Conservation (phyloP, 345 rosid species). For the thale cress (Arabidopsis thaliana) region TAIR10.1 NC_003076.8:16167001-16167500, state of each 20-base stretch:
- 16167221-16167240: constrained; percentile 99
- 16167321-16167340: constrained; percentile 76
- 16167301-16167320: constrained; percentile 75
- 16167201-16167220: constrained; percentile 68
- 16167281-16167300: constrained; percentile 76
- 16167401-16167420: constrained; percentile 81
- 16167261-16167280: constrained; percentile 80
- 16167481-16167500: constrained; percentile 76
- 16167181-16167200: constrained; percentile 56
- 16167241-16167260: constrained; percentile 84
- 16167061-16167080: constrained; percentile 76
- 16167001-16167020: constrained; percentile 50
- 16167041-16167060: constrained; percentile 77
- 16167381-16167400: constrained; percentile 82
- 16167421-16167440: constrained; percentile 76
- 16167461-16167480: constrained; percentile 76
- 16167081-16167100: constrained; percentile 50
- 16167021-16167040: constrained; percentile 61
- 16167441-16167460: constrained; percentile 65
- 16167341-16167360: constrained; percentile 77
- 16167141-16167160: constrained; percentile 68
- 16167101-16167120: constrained; percentile 80
- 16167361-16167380: constrained; percentile 75
- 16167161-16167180: constrained; percentile 78
- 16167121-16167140: constrained; percentile 69